Evolutionary conservation across 176 grass and related monocot genomes (phyloP), one percentile per base, ranked within the genome.

Genomic region (Oropetium thomaeum): DNA sequence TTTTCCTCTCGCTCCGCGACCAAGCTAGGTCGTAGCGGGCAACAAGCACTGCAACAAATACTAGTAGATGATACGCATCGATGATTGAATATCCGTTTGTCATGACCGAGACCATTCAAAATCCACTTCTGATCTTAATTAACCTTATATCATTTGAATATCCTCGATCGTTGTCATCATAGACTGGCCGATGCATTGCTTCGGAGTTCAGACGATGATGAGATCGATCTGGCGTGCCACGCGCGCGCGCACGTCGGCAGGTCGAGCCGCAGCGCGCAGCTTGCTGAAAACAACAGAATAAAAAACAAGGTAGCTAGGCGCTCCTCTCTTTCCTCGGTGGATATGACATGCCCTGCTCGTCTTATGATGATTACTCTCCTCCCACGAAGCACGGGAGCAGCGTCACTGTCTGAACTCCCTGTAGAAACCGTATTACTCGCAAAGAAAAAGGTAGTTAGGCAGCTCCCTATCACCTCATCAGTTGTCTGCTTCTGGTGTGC

Each of bases 291-390:
- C n/a, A n/a, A n/a, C n/a, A n/a, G n/a, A n/a, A n/a, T n/a, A n/a
- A 38, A 48, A 66, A 72, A 59, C 65, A 71, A 26, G 39, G 52
- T 17, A n/a, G 65, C 70, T 45, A 12, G 57, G 78, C 45, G 28
- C 10, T n/a, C n/a, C 8, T 58, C 28, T 8, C 29, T 66, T 65
- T 79, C 48, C 22, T 29, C 0, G 58, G 74, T 78, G 45, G 75
- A 72, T 15, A 35, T 17, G 19, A 44, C 16, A 44, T 11, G 42
- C 13, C 13, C 12, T 10, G 42, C 29, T 77, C 43, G 19, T 25
- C 10, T 70, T 16, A 41, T 73, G 67, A 70, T 68, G 68, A 47
- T 19, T 14, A 2, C 1, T 51, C 28, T 28, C 26, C n/a, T n/a
- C n/a, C n/a, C n/a, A n/a, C n/a, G n/a, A n/a, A n/a, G n/a, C n/a